A percentile compares a stretch with the other conserved stretches of the same genome.
Conservation (phyloP, 352 stramenopile species). For the Aphanomyces invadans region DNA sequence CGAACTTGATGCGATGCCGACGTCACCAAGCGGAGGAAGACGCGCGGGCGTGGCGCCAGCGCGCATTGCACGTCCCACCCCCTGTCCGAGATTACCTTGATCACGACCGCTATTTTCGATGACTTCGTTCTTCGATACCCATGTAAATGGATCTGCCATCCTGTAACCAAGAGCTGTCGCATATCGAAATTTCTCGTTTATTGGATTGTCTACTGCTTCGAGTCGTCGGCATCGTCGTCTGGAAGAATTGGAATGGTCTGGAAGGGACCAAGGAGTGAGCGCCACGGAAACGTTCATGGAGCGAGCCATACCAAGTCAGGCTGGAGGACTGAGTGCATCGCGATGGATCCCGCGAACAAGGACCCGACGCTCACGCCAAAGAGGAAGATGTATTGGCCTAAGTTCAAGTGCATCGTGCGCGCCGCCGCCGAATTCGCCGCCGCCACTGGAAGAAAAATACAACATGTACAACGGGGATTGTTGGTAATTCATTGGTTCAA, state of each 20-base stretch:
- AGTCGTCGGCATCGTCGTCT: background rate
- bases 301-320: slow-evolving; percentile 54
- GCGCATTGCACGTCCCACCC: background rate
- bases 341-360: slow-evolving; percentile 73
- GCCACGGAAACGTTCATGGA: background rate
- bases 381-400: slow-evolving; percentile 68
- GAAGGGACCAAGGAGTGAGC: background rate
- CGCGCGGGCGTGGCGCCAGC: background rate
- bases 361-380: slow-evolving; percentile 64
- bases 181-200: background rate
- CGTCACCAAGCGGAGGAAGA: background rate
- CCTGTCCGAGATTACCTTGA: slow-evolving; percentile 18
- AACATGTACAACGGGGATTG: background rate
- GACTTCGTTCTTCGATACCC: background rate
- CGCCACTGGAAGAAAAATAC: background rate
- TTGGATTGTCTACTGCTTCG: background rate
- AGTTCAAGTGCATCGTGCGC: slow-evolving; percentile 47
- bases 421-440: background rate
- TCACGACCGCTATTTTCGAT: background rate
- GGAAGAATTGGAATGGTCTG: slow-evolving; percentile 13
- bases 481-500: slow-evolving; percentile 6
- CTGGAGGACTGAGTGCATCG: slow-evolving; percentile 78
- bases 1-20: background rate
- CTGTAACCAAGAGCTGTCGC: background rate
- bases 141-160: background rate